Evolutionary conservation across 2,329 filamentous ascomycete genomes (phyloP).

Genomic region (Shiraia sp.): DNA sequence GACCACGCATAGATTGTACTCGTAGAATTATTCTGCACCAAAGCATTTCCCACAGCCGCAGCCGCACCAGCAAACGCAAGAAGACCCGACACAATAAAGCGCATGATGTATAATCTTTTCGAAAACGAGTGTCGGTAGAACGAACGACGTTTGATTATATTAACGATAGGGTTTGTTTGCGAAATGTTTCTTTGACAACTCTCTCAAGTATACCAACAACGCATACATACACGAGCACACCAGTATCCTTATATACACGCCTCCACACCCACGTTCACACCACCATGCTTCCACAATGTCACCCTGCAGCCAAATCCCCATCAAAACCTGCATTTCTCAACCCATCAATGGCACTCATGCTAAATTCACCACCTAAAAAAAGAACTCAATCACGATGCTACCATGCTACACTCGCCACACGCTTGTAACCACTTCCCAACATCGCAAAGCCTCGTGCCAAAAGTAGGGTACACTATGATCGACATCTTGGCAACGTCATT

Average conservation of each 20-base stretch:
- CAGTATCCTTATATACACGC: too few relatives aligned
- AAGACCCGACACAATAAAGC: conserved; percentile 12
- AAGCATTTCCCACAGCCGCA: conserved; percentile 25
- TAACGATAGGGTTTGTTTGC: not conserved
- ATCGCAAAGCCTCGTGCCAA: not conserved
- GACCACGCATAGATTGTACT: conserved; percentile 29
- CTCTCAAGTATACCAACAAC: too few relatives aligned
- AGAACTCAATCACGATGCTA: conserved; percentile 1
- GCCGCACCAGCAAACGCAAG: conserved; percentile 19
- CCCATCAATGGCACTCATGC: too few relatives aligned
- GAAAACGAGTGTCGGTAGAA: conserved; percentile 1
- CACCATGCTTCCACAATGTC: too few relatives aligned
- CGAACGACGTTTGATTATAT: not conserved
- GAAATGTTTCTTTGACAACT: too few relatives aligned
- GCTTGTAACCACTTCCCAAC: not conserved
- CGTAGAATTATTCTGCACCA: conserved; percentile 29
- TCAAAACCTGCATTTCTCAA: too few relatives aligned
- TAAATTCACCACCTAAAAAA: too few relatives aligned
- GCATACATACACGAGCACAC: too few relatives aligned
- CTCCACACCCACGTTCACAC: too few relatives aligned
- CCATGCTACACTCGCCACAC: not conserved
- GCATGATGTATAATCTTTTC: conserved; percentile 13
- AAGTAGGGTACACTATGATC: conserved; percentile 7
- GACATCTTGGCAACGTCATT: conserved; percentile 1
- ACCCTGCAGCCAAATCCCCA: too few relatives aligned